Percentiles rank a stretch among this genome's conserved stretches.
phyloP scores from a whole-genome alignment of 139 green algal genomes.

The Chlamydomonas sp. region DNA sequence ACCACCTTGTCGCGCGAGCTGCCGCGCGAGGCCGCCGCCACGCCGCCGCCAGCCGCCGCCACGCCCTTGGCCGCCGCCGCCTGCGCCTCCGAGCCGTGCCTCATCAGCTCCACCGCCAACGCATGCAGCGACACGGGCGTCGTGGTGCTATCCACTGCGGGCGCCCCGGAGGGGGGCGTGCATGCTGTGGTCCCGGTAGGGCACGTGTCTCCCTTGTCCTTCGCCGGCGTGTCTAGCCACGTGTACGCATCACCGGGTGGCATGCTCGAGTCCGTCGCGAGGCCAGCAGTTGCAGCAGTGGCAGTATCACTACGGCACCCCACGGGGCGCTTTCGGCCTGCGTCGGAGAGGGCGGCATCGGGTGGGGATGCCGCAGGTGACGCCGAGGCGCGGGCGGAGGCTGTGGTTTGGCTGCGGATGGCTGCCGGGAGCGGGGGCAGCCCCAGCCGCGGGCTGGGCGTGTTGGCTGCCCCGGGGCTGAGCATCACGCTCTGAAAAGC shows the following conservation, averaged over 20 bases:
- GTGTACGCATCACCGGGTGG: no score
- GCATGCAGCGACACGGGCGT: neutral
- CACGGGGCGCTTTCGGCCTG: no score
- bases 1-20: no score
- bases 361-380: neutral
- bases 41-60: no score
- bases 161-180: neutral
- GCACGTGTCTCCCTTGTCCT: no score
- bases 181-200: neutral
- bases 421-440: neutral
- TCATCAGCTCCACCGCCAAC: constrained; percentile 6
- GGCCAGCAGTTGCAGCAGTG: no score
- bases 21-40: no score
- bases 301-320: no score
- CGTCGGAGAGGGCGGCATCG: neutral
- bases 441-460: neutral
- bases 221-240: no score
- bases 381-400: neutral
- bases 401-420: neutral
- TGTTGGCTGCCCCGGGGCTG: neutral
- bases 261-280: no score
- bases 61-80: no score
- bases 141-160: neutral
- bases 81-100: neutral
- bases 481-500: neutral